Evolutionary conservation across 176 grass and related monocot species (phyloP), one percentile per base, ranked within the genome.

Genomic region (Cenchrus americanus): DNA sequence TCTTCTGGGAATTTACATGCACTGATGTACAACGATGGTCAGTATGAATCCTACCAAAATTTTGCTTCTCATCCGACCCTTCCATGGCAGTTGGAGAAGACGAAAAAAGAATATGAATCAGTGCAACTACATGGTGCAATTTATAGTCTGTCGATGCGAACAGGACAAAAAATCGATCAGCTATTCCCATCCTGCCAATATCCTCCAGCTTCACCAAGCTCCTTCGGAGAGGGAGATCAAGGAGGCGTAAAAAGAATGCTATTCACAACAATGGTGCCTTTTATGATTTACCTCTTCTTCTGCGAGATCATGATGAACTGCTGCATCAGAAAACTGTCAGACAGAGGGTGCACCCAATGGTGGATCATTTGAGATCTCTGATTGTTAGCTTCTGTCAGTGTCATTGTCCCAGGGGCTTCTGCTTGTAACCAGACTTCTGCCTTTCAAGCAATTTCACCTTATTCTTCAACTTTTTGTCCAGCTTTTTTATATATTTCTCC

Each of bases 381-480:
- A 19, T 18, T 59, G 78, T 73, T 73, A 71, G n/a, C 48, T 65
- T 80, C 64, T 65, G 37, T 43, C 53, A 86, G 0, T 11, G 72
- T 87, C 78, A 83, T 91, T 93, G 92, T 74, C 89, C 93, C 57
- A 99, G 71, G 17, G 96, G 83, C 89, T 96, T 99, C 88, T 99
- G 96, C 48, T 94, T 99, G 83, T 99, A 99, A 78, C 96, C 96
- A 40, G 73, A 90, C 47, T 90, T 99, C 22, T 94, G 93, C 78
- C 96, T 91, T 66, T 99, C 96, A 5, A 95, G 85, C 53, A 99
- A 52, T 51, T 94, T 98, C 58, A 92, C 91, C 76, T 94, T 99
- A 18, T 76, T 74, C 78, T 94, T 95, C 49, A 91, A 90, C 84
- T 96, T 95, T 91, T 96, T 99, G 74, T 99, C 96, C 78, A 95